Percentiles rank a stretch among this genome's conserved stretches.
Evolutionary conservation across 2,329 filamentous ascomycete species (phyloP).

Genomic region (Apiospora hydei): DNA sequence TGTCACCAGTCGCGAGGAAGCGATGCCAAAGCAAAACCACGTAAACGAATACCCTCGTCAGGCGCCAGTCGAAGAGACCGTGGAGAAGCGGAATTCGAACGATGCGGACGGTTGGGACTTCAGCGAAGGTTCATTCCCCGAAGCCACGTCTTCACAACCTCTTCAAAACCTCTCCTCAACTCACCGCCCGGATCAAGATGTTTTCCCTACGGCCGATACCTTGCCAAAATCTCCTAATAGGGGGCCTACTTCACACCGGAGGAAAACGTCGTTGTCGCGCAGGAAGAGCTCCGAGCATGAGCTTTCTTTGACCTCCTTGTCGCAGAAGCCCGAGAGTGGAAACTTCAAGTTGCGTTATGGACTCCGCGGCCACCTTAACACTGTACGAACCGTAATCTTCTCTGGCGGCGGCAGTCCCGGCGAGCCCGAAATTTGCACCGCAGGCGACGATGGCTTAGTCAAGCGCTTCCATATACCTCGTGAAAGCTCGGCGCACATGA

Average conservation of each 20-base stretch:
- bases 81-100: conserved; percentile 55
- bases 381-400: conserved; percentile 93
- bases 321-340: conserved; percentile 70
- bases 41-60: conserved; percentile 48
- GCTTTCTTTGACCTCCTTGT: conserved; percentile 55
- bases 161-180: conserved; percentile 51
- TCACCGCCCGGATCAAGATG: conserved; percentile 83
- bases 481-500: conserved; percentile 65
- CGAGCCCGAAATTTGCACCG: conserved; percentile 96
- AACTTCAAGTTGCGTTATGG: conserved; percentile 95
- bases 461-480: conserved; percentile 97
- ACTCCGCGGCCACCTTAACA: conserved; percentile 89
- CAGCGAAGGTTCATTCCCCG: conserved; percentile 75
- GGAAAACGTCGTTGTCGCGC: conserved; percentile 81
- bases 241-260: conserved; percentile 71
- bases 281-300: conserved; percentile 75
- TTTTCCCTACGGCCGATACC: conserved; percentile 83
- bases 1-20: conserved; percentile 38
- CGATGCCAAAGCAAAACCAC: conserved; percentile 44
- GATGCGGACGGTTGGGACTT: conserved; percentile 91
- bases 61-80: conserved; percentile 50
- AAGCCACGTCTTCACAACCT: conserved; percentile 55
- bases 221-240: conserved; percentile 82
- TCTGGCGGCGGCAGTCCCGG: conserved; percentile 94
- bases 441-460: conserved; percentile 92